Conservation (phyloP, 2,329 filamentous ascomycete genomes). For the Colletotrichum liriopes region DNA sequence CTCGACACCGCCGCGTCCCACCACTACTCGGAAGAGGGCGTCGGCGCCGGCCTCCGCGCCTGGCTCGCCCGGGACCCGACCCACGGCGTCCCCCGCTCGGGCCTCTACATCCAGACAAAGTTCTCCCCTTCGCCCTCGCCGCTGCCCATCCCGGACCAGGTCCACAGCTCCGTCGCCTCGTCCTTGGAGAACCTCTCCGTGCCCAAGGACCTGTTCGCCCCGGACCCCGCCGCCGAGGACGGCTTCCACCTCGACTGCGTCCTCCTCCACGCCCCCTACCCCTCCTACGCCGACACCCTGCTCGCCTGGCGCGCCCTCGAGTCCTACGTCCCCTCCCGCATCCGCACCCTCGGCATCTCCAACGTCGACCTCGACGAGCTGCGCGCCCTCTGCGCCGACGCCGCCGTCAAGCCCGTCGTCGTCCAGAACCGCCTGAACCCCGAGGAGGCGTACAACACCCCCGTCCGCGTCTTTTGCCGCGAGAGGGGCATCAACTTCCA, state of each 20-base stretch:
- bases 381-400: slow-evolving; percentile 63
- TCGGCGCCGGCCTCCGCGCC: slow-evolving; percentile 75
- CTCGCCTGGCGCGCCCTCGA: slow-evolving; percentile 78
- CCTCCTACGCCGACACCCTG: slow-evolving; percentile 64
- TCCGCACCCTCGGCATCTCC: slow-evolving; percentile 81
- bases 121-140: slow-evolving; percentile 60
- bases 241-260: slow-evolving; percentile 77
- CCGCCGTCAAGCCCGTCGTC: slow-evolving; percentile 64
- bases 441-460: slow-evolving; percentile 71
- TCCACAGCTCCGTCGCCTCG: slow-evolving; percentile 76
- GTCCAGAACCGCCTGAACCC: slow-evolving; percentile 84
- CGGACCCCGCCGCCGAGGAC: slow-evolving; percentile 38
- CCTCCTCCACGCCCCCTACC: slow-evolving; percentile 77
- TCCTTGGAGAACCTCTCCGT: slow-evolving; percentile 77
- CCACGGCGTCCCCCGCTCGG: slow-evolving; percentile 53
- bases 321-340: slow-evolving; percentile 74
- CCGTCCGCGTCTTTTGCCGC: slow-evolving; percentile 69
- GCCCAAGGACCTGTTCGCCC: slow-evolving; percentile 23
- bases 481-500: slow-evolving; percentile 62
- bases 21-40: slow-evolving; percentile 82
- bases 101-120: slow-evolving; percentile 79
- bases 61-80: slow-evolving; percentile 39
- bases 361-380: slow-evolving; percentile 77
- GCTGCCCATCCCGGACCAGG: slow-evolving; percentile 73
- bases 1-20: slow-evolving; percentile 85